Evolutionary conservation across 1,139 yeast genomes (phyloP).

Genomic region (Zygoascus sp.): DNA sequence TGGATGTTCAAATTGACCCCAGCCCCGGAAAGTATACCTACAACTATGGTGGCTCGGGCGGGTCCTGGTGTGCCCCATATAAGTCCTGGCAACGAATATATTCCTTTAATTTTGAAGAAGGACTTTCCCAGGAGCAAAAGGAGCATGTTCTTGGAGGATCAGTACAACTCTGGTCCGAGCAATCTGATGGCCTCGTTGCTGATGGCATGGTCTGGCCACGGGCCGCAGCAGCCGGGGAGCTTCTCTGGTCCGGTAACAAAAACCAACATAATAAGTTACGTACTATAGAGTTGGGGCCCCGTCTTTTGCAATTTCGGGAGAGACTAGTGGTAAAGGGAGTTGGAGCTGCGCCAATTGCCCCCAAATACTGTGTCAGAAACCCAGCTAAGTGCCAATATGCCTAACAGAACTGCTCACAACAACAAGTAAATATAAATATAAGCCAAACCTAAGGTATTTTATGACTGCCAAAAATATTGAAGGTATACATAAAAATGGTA

Average conservation of each 20-base stretch:
- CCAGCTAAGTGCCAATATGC: slow-evolving; percentile 13
- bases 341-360: slow-evolving; percentile 14
- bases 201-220: slow-evolving; percentile 46
- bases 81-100: slow-evolving; percentile 47
- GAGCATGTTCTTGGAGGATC: slow-evolving; percentile 42
- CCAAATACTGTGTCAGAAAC: slow-evolving; percentile 15
- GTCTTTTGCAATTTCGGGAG: slow-evolving; percentile 16
- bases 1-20: slow-evolving; percentile 24
- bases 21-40: slow-evolving; percentile 31
- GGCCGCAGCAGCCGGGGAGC: slow-evolving; percentile 45
- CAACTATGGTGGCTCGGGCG: slow-evolving; percentile 37
- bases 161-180: slow-evolving; percentile 44
- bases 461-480: too few species aligned
- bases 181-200: slow-evolving; percentile 38
- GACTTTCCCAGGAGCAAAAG: slow-evolving; percentile 25
- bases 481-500: too few species aligned
- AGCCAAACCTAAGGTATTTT: too few species aligned
- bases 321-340: slow-evolving; percentile 13
- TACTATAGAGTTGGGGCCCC: slow-evolving; percentile 11
- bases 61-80: slow-evolving; percentile 47
- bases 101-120: slow-evolving; percentile 34
- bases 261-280: slow-evolving; percentile 26
- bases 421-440: too few species aligned
- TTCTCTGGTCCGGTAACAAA: slow-evolving; percentile 44
- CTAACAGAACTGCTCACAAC: too few species aligned